phyloP scores from a whole-genome alignment of 805 yeast genomes.

The Phaffomyces antillensis region DNA sequence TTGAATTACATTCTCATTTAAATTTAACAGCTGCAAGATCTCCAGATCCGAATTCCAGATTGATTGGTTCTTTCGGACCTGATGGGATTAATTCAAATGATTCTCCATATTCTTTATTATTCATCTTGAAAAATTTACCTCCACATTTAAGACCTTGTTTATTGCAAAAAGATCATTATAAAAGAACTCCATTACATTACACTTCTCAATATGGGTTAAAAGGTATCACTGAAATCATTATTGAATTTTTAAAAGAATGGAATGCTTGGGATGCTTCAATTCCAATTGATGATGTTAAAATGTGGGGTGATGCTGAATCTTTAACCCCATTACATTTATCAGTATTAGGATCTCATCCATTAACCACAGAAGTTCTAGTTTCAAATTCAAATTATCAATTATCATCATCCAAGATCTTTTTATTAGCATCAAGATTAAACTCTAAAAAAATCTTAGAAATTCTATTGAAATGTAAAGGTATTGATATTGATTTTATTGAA shows the following conservation, averaged over 20 bases:
- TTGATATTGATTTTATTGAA: conserved; percentile 59
- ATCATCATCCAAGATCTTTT: conserved; percentile 49
- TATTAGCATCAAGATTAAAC: conserved; percentile 55
- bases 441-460: conserved; percentile 48
- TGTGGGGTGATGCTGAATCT: conserved; percentile 69
- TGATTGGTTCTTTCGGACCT: conserved; percentile 49
- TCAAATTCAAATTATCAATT: conserved; percentile 34
- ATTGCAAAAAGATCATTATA: conserved; percentile 64
- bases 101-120: conserved; percentile 50
- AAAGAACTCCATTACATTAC: conserved; percentile 84
- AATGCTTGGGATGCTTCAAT: conserved; percentile 39
- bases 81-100: conserved; percentile 57
- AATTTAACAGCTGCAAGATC: conserved; percentile 39
- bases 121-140: conserved; percentile 51
- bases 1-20: conserved; percentile 8
- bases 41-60: conserved; percentile 39
- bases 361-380: conserved; percentile 57
- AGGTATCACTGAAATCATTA: conserved; percentile 49
- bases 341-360: conserved; percentile 75
- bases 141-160: conserved; percentile 47
- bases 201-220: conserved; percentile 81
- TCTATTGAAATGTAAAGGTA: conserved; percentile 47
- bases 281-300: conserved; percentile 47
- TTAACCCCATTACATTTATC: conserved; percentile 81
- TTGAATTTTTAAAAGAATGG: conserved; percentile 55